Conservation (phyloP, 768 basidiomycete species). For the Boletales sp. region DNA sequence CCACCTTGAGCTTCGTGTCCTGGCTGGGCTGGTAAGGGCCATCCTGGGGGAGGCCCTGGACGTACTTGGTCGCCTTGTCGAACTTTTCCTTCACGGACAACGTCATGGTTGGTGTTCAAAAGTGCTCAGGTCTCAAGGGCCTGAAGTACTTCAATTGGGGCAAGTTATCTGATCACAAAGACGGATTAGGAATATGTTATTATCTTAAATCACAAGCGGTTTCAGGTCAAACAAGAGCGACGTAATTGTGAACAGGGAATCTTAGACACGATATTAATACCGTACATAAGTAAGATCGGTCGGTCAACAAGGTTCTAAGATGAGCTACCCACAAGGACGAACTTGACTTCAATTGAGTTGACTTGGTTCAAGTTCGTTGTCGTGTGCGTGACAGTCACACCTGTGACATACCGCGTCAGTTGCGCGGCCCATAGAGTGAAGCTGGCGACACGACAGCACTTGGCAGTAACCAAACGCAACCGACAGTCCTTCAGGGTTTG, state of each 20-base stretch:
- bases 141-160: background rate
- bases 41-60: slow-evolving; percentile 60
- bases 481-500: slow-evolving; percentile 5
- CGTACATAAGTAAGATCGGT: no score
- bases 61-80: slow-evolving; percentile 68
- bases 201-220: slow-evolving; percentile 6
- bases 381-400: slow-evolving; percentile 20
- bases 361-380: background rate
- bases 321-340: no score
- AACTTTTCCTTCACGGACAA: slow-evolving; percentile 50
- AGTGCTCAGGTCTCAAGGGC: background rate
- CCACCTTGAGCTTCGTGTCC: slow-evolving; percentile 77
- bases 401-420: slow-evolving; percentile 21
- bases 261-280: no score
- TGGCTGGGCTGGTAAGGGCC: slow-evolving; percentile 71
- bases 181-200: slow-evolving; percentile 9
- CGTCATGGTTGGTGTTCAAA: slow-evolving; percentile 48
- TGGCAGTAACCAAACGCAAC: slow-evolving; percentile 12
- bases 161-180: slow-evolving; percentile 20
- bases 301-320: no score
- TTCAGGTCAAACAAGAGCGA: background rate
- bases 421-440: slow-evolving; percentile 4
- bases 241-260: no score
- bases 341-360: no score
- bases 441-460: slow-evolving; percentile 3